Evolutionary conservation across 192 early-diverging fungal species (phyloP).

Genomic region (Podila epigama): DNA sequence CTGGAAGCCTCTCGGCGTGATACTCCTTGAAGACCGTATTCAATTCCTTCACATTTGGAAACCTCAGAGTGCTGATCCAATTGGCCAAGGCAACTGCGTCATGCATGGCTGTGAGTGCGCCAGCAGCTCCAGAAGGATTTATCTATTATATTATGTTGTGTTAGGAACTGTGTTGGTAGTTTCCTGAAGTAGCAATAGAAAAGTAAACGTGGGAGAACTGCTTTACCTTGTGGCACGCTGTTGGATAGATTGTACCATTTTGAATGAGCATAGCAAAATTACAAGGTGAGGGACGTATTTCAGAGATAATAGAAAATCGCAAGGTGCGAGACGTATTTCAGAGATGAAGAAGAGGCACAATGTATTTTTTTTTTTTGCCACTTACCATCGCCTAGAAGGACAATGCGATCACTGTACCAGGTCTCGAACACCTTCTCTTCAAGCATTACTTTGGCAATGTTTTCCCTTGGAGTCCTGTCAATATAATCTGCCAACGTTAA

Average conservation of each 20-base stretch:
- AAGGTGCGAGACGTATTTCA: background rate
- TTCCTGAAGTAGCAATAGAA: background rate
- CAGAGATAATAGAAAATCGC: no score
- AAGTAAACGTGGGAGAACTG: background rate
- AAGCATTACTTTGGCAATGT: background rate
- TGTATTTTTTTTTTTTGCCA: background rate
- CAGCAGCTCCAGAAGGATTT: conserved; percentile 24
- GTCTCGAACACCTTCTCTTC: no score
- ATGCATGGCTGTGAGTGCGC: conserved; percentile 40
- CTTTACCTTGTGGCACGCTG: conserved; percentile 40
- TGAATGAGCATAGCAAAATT: no score
- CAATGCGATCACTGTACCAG: background rate
- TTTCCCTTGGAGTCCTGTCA: background rate
- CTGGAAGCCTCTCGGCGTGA: conserved; percentile 10
- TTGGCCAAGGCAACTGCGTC: conserved; percentile 36
- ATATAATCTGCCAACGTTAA: background rate
- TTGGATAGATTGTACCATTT: no score
- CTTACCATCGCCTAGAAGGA: background rate
- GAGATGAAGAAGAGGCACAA: background rate
- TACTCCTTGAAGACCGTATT: conserved; percentile 4
- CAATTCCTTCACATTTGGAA: background rate
- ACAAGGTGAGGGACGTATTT: no score
- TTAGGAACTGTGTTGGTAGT: background rate
- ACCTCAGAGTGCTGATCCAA: conserved; percentile 25
- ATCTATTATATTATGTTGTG: conserved; percentile 8